A percentile compares a stretch with the other conserved stretches of the same genome.
Evolutionary conservation across 306 rosid species (phyloP).

Genomic region (Geum urbanum): DNA sequence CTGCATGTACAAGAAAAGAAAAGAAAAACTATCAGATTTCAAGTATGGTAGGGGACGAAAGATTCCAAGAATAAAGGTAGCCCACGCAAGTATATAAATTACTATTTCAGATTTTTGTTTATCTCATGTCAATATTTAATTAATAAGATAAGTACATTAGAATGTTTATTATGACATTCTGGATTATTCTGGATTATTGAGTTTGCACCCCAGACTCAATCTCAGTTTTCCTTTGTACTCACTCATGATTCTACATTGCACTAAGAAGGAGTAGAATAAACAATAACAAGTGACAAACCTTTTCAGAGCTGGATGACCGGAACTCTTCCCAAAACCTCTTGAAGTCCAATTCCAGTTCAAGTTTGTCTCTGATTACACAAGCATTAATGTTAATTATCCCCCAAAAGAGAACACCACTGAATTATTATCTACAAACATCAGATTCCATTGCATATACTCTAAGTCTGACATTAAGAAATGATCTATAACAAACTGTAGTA

Average conservation of each 20-base stretch:
- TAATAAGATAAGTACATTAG: not conserved
- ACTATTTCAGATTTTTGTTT: not conserved
- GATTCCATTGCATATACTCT: not conserved
- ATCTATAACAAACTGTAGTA: not conserved
- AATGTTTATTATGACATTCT: not conserved
- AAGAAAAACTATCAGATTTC: constrained; percentile 3
- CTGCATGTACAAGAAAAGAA: constrained; percentile 43
- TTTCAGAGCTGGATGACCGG: constrained; percentile 96
- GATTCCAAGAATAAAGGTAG: not conserved
- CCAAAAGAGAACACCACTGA: not conserved
- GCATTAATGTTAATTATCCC: constrained; percentile 15
- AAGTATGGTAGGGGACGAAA: not conserved
- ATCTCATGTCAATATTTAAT: not conserved
- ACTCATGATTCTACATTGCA: not conserved
- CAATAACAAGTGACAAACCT: constrained; percentile 54
- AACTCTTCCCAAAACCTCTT: constrained; percentile 98
- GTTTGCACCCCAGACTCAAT: not conserved
- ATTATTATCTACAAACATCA: constrained; percentile 13
- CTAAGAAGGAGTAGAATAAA: constrained; percentile 4
- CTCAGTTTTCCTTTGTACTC: not conserved
- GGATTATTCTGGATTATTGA: not conserved
- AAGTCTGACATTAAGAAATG: not conserved
- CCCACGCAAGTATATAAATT: not conserved
- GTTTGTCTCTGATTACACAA: constrained; percentile 69
- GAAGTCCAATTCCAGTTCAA: constrained; percentile 99